These are phyloP conservation scores for grape (Vitis vinifera) DNA, from an alignment of 164 flowering plant species.

Conservation along the genomic window ASM3070453v1 NC_081809.1:8421001-8421500, in stretches of 20 bases:
- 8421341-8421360: no score
- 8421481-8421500: no score
- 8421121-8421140: background rate
- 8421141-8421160: background rate
- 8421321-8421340: no score
- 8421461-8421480: no score
- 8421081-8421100: background rate
- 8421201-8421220: background rate
- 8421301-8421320: no score
- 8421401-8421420: no score
- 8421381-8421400: no score
- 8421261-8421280: background rate
- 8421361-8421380: no score
- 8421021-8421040: background rate
- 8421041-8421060: background rate
- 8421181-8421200: background rate
- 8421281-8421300: background rate
- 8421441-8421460: no score
- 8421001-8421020: background rate
- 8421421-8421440: no score
- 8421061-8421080: background rate
- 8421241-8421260: background rate
- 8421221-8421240: background rate
- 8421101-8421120: background rate
- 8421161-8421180: no score